Percentiles rank a stretch among this genome's conserved stretches.
phyloP scores from a whole-genome alignment of 148 eudicot genomes.

The Chenopodium formosanum region DNA sequence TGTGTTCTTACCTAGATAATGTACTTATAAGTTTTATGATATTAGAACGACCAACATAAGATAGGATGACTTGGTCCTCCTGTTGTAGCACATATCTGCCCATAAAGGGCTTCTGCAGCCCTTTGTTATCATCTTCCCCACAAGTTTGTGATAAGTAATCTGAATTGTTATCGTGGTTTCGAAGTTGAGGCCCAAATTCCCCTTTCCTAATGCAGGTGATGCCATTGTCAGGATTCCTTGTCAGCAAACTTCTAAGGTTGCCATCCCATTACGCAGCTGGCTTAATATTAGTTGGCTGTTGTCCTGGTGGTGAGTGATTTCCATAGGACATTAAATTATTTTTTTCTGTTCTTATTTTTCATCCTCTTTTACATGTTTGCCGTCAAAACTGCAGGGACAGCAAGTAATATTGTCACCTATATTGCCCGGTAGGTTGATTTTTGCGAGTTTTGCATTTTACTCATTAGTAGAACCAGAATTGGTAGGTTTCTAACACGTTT shows the following conservation, averaged over 20 bases:
- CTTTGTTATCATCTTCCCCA: neutral
- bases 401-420: conserved; percentile 86
- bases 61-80: neutral
- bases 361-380: conserved; percentile 13
- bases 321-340: neutral
- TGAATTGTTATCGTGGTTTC: neutral
- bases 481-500: conserved; percentile 7
- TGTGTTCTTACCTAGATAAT: neutral
- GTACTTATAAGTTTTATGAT: neutral
- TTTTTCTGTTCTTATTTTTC: neutral
- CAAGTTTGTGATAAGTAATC: neutral
- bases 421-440: conserved; percentile 61
- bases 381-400: conserved; percentile 59
- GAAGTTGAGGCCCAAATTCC: neutral
- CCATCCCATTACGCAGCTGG: conserved; percentile 89
- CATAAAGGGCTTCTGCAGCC: neutral
- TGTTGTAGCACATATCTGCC: neutral
- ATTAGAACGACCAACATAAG: neutral
- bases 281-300: conserved; percentile 78
- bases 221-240: conserved; percentile 71
- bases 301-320: conserved; percentile 71
- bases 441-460: neutral
- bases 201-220: conserved; percentile 53
- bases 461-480: neutral
- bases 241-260: conserved; percentile 67